Evolutionary conservation across 768 basidiomycete species (phyloP).

Genomic region (Nidularia pulvinata): DNA sequence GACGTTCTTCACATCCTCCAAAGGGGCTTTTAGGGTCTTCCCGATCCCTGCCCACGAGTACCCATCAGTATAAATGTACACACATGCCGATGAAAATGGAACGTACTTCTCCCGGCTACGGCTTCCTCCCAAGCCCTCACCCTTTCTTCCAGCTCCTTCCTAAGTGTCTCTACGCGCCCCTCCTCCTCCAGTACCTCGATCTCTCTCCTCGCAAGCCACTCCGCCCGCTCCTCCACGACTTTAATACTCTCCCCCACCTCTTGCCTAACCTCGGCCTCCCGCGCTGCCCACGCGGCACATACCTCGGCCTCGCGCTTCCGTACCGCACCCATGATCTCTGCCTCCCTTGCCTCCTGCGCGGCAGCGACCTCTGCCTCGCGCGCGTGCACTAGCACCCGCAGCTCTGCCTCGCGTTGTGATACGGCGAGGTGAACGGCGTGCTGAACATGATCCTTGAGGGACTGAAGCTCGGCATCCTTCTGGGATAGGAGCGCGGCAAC

Average conservation of each 20-base stretch:
- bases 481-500: slow-evolving; percentile 43
- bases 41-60: slow-evolving; percentile 44
- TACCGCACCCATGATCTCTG: slow-evolving; percentile 72
- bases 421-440: slow-evolving; percentile 56
- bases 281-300: slow-evolving; percentile 52
- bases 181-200: slow-evolving; percentile 55
- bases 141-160: slow-evolving; percentile 4
- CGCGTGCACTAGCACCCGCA: slow-evolving; percentile 61
- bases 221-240: slow-evolving; percentile 49
- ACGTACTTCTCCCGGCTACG: not conserved
- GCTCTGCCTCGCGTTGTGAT: slow-evolving; percentile 63
- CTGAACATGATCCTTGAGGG: slow-evolving; percentile 37
- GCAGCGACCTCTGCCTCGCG: slow-evolving; percentile 71
- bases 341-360: slow-evolving; percentile 65
- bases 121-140: slow-evolving; percentile 12
- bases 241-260: slow-evolving; percentile 47
- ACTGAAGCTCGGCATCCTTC: slow-evolving; percentile 42
- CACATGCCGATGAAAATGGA: not conserved
- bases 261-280: slow-evolving; percentile 48
- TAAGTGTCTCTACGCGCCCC: slow-evolving; percentile 30
- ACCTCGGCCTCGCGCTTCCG: slow-evolving; percentile 63
- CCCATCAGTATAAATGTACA: not conserved
- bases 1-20: slow-evolving; percentile 79
- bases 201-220: slow-evolving; percentile 50
- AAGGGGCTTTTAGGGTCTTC: slow-evolving; percentile 27